Conservation (phyloP, 2,329 filamentous ascomycete genomes). For the Aspergillus alliaceus region DNA sequence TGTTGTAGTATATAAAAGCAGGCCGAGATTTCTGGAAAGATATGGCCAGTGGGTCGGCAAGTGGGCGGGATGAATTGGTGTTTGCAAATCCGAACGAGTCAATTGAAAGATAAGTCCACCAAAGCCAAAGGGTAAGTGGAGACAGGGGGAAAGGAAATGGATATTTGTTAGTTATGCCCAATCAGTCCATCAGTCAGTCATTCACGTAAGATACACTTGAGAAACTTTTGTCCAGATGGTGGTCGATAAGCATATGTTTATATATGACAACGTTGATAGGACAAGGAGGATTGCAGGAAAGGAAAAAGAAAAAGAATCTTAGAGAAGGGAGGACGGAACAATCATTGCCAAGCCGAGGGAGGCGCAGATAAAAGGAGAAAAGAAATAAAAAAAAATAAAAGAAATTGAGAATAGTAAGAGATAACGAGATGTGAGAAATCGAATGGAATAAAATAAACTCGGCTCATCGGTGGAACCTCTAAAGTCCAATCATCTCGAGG, state of each 20-base stretch:
- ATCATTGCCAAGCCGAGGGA: conserved; percentile 9
- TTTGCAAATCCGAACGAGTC: conserved; percentile 9
- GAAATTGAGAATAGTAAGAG: conserved; percentile 5
- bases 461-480: conserved; percentile 1
- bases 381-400: conserved; percentile 2
- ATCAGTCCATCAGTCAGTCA: not conserved
- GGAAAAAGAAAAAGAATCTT: conserved; percentile 4
- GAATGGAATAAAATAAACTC: conserved; percentile 19
- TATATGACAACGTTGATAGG: no score
- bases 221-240: no score
- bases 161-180: not conserved
- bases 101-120: conserved; percentile 6
- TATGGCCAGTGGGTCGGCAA: conserved; percentile 8
- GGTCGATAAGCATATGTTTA: no score
- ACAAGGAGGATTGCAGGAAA: not conserved
- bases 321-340: not conserved
- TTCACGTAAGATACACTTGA: not conserved
- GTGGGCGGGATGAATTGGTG: conserved; percentile 5
- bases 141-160: not conserved
- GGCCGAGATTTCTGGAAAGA: conserved; percentile 12
- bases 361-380: conserved; percentile 9
- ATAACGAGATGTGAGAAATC: conserved; percentile 13
- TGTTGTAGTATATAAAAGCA: conserved; percentile 18
- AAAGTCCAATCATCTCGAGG: not conserved
- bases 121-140: not conserved